Evolutionary conservation across 1,284 basidiomycete species (phyloP), one percentile per base, ranked within the genome.

Genomic region (Puccinia triticina): DNA sequence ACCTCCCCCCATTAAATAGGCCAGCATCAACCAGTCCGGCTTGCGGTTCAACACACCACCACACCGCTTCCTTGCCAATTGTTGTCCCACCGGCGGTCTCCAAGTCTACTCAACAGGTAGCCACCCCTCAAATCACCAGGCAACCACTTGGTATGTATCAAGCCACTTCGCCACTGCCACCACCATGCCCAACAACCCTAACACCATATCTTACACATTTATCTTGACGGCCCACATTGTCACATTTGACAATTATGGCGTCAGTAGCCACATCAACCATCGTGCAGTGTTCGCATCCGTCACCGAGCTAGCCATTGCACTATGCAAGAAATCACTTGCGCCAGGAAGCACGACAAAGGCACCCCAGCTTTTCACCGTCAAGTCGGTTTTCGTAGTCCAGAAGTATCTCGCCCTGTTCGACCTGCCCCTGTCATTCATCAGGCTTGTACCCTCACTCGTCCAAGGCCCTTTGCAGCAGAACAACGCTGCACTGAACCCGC

Each of bases 201-300:
- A 77, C 18, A 66, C 73, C 71, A 48, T 59, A 29, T 46, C 72
- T 48, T 74, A 72, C 77, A 72, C 37, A 73, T 34, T 55, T 59
- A 71, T 18, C 72, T 61, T 21, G 55, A 11, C 69, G 34, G 23
- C 72, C 16, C 85, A 96, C 93, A 91, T 99, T 78, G 88, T 99
- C 82, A 98, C 96, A 0, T 99, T 99, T 85, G 96, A 99, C 88
- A 84, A 87, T 0, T 84, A 86, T 3, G 96, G 97, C 0, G 89
- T 99, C 5, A 95, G 95, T 11, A 89, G 89, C 0, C 96, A 99
- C 86, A 92, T 93, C 0, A 99, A 99, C 87, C 96, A 99, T 87
- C 89, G 89, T 81, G 92, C 94, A 0, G 88, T 96, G 29, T 90
- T 90, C n/a, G 92, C 84, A 4, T 61, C 82, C 32, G 59, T 80